These are phyloP conservation scores for Apiotrichum brassicae DNA, from an alignment of 1,284 basidiomycete genomes.

Conservation along the genomic window DNA sequence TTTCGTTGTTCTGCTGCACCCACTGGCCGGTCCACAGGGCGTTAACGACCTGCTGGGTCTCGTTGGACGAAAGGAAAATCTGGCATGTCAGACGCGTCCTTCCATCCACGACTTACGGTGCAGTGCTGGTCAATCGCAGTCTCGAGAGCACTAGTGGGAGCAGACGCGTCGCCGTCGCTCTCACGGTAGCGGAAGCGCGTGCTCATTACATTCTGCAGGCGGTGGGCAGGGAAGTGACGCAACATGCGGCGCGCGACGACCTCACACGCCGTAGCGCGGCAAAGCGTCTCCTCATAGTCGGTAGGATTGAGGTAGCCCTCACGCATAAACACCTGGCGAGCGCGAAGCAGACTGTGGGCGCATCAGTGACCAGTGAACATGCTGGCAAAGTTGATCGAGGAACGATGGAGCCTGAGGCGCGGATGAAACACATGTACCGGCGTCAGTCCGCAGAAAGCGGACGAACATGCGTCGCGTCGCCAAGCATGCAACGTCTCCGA, in stretches of 20 bases:
- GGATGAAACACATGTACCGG: too few relatives aligned
- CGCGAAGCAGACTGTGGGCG: slow-evolving; percentile 67
- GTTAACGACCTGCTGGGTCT: slow-evolving; percentile 64
- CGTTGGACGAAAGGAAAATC: slow-evolving; percentile 79
- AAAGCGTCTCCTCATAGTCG: slow-evolving; percentile 76
- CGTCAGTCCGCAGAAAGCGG: too few relatives aligned
- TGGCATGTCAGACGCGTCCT: slow-evolving; percentile 29
- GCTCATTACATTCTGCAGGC: slow-evolving; percentile 60
- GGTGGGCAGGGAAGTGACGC: slow-evolving; percentile 60
- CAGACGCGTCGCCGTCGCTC: slow-evolving; percentile 67
- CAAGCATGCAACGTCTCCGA: too few relatives aligned
- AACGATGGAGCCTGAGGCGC: background rate
- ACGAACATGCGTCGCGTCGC: too few relatives aligned
- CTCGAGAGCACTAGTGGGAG: slow-evolving; percentile 69
- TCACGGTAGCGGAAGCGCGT: slow-evolving; percentile 68
- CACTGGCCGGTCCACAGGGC: slow-evolving; percentile 72
- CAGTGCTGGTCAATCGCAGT: slow-evolving; percentile 69
- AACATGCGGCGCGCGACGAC: slow-evolving; percentile 76
- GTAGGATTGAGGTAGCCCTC: slow-evolving; percentile 50
- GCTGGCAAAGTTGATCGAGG: too few relatives aligned
- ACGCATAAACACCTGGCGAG: slow-evolving; percentile 67
- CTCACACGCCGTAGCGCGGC: slow-evolving; percentile 80
- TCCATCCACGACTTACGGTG: slow-evolving; percentile 33
- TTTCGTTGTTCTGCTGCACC: slow-evolving; percentile 56
- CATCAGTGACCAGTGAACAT: too few relatives aligned